Evolutionary conservation across 495 filamentous ascomycete genomes (phyloP), one percentile per base, ranked within the genome.

Genomic region (Oidiodendron maius): DNA sequence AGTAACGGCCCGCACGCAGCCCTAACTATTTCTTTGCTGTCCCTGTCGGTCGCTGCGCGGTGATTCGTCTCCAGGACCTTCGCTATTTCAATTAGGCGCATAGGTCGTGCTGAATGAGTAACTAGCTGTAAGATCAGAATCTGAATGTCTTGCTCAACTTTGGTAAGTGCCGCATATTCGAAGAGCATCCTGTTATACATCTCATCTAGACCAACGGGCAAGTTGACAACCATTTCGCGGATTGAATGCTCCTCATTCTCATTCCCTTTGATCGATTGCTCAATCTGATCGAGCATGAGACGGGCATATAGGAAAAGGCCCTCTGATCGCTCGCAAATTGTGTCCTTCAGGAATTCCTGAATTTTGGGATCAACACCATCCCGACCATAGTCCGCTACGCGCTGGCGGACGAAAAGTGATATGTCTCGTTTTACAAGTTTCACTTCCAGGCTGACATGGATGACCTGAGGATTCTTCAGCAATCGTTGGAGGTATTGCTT

Each of bases 71-170:
- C 35, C 4, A 15, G n/a, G 35, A 5, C n/a, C 4, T 15, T 5
- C 13, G 74, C 68, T 42, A 77, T 37, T 44, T 80, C 76, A 1
- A 75, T 56, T 5, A 77, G 58, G 24, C 75, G 72, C 5, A 78
- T 60, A 1, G 75, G 74, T 2, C 74, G 67, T 15, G 61, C 64
- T 2, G 74, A 60, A 51, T 77, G 74, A 0, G 71, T 78, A 17
- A 71, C 66, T 53, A 64, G 71, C 28, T 68, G 64, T 2, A 80
- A 51, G 13, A 80, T 60, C 1, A 64, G 51, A 3, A 66, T 26
- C 58, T 78, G 76, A 20, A 71, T 46, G 3, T 69, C 61, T 15
- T 58, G 40, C 2, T 65, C 47, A 0, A 73, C 58, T 17, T 59
- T 58, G 12, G 68, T 63, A 12, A 60, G 55, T 2, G 37, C 32